Evolutionary conservation across 768 basidiomycete species (phyloP).

Genomic region (Leucocoprinus leucothites): DNA sequence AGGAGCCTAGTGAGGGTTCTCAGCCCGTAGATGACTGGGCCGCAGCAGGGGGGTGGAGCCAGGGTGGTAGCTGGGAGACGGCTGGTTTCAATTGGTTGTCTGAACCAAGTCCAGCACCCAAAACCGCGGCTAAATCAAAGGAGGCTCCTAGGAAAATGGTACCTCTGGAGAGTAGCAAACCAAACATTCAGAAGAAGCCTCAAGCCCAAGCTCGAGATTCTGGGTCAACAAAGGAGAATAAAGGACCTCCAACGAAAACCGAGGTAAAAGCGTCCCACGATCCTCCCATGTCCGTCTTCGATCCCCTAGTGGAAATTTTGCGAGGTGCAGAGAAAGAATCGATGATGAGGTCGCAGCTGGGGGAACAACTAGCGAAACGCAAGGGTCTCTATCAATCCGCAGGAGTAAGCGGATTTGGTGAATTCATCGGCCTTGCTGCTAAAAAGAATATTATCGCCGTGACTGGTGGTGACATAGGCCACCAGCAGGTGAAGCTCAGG

Average conservation of each 20-base stretch:
- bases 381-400: conserved; percentile 7
- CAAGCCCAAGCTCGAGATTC: neutral
- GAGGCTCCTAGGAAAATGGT: neutral
- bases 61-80: conserved; percentile 1
- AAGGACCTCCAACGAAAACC: neutral
- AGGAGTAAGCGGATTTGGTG: conserved; percentile 9
- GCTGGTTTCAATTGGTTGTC: neutral
- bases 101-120: neutral
- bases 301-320: conserved; percentile 2
- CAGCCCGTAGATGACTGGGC: conserved; percentile 2
- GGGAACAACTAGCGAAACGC: conserved; percentile 1
- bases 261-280: neutral
- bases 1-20: neutral
- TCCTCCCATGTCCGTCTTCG: neutral
- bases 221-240: neutral
- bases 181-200: neutral
- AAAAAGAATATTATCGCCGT: conserved; percentile 3
- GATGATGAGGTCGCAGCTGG: conserved; percentile 2
- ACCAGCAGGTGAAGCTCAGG: conserved; percentile 4
- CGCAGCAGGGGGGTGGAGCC: neutral
- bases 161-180: neutral
- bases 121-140: neutral
- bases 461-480: neutral
- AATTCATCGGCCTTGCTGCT: conserved; percentile 11
- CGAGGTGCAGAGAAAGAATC: neutral